Percentiles rank a stretch among this genome's conserved stretches.
These are phyloP conservation scores for Vitellaria paradoxa DNA, from an alignment of 179 eudicot species.

Conservation along the genomic window DNA sequence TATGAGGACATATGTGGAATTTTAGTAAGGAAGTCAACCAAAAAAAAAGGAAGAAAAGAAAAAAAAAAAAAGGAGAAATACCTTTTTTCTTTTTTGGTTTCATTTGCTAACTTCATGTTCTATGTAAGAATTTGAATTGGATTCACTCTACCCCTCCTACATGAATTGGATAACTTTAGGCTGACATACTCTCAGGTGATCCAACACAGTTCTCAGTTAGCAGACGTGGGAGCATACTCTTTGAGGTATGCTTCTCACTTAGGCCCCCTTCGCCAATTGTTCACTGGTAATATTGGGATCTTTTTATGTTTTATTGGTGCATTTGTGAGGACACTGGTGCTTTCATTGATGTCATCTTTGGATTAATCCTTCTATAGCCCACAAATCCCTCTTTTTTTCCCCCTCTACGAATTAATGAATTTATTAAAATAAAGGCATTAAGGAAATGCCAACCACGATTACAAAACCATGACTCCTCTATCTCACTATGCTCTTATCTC, in stretches of 20 bases:
- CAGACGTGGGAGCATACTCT: constrained; percentile 76
- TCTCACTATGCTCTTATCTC: too few relatives aligned
- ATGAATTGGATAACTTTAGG: constrained; percentile 39
- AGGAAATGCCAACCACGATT: too few relatives aligned
- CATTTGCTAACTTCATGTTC: constrained; percentile 23
- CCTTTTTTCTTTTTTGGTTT: constrained; percentile 5
- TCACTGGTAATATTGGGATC: constrained; percentile 17
- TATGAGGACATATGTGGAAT: constrained; percentile 33
- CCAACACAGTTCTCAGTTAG: constrained; percentile 36
- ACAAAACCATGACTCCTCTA: too few relatives aligned
- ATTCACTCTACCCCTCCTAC: constrained; percentile 30
- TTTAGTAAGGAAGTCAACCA: constrained; percentile 46
- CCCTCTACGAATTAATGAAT: background rate
- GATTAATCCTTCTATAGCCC: constrained; percentile 1
- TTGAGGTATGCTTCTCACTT: constrained; percentile 78
- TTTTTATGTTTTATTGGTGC: constrained; percentile 13
- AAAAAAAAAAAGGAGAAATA: too few relatives aligned
- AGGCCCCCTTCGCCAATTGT: constrained; percentile 36
- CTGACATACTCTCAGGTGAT: constrained; percentile 36
- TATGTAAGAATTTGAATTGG: constrained; percentile 23
- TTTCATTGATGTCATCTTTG: constrained; percentile 4
- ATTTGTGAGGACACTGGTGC: constrained; percentile 10
- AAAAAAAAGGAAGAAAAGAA: too few relatives aligned
- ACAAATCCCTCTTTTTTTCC: background rate
- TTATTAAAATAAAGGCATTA: too few relatives aligned